Evolutionary conservation across 1,284 basidiomycete species (phyloP).

Genomic region (Naganishia albida): DNA sequence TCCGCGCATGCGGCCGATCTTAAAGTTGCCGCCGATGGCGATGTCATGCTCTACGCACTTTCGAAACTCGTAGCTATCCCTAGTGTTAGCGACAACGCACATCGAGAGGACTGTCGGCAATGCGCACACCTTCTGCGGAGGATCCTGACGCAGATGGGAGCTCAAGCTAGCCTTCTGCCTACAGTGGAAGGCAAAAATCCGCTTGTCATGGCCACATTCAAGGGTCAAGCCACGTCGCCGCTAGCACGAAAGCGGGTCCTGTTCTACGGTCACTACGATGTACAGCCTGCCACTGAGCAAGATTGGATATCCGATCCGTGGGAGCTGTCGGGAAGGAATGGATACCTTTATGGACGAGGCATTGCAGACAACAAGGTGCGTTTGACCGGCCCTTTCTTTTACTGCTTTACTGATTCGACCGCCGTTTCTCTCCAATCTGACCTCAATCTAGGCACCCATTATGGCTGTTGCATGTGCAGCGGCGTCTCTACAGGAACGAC

Average conservation of each 20-base stretch:
- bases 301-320: constrained; percentile 89
- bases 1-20: constrained; percentile 37
- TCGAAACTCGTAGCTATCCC: constrained; percentile 84
- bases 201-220: constrained; percentile 76
- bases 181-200: constrained; percentile 61
- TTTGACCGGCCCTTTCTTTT: neutral
- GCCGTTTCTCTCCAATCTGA: too few relatives aligned
- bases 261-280: constrained; percentile 95
- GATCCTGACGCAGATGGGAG: constrained; percentile 80
- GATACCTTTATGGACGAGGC: constrained; percentile 91
- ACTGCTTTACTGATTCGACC: neutral
- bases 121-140: constrained; percentile 87
- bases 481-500: constrained; percentile 70
- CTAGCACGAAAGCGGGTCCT: constrained; percentile 65
- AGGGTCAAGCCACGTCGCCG: constrained; percentile 53
- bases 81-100: constrained; percentile 72
- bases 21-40: constrained; percentile 46
- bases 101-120: constrained; percentile 86
- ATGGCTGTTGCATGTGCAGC: constrained; percentile 88
- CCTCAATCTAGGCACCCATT: constrained; percentile 81
- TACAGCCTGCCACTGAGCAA: constrained; percentile 71
- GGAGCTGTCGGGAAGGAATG: constrained; percentile 76
- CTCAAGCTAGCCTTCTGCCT: constrained; percentile 58
- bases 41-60: constrained; percentile 64
- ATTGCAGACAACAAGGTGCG: constrained; percentile 76